Conservation (phyloP, 2,329 filamentous ascomycete genomes). For the Calonectria henricotiae region DNA sequence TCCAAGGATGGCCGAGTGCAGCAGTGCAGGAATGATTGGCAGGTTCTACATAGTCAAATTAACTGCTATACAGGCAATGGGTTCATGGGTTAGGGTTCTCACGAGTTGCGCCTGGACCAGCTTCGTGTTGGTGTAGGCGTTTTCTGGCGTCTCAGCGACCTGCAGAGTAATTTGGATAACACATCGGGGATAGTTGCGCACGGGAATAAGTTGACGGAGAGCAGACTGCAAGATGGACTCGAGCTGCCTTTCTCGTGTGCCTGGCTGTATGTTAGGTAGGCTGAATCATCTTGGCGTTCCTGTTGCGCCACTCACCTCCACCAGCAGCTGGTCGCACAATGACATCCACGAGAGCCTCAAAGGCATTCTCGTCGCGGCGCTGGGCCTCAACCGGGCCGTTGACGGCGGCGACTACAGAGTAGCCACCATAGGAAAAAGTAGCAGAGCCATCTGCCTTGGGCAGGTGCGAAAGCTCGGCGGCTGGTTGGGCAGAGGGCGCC, state of each 20-base stretch:
- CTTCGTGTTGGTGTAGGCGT: conserved; percentile 76
- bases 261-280: conserved; percentile 59
- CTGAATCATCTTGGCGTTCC: conserved; percentile 15
- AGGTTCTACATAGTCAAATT: conserved; percentile 73
- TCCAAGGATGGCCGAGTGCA: conserved; percentile 85
- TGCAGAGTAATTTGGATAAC: conserved; percentile 89
- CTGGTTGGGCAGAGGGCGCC: conserved; percentile 66
- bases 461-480: conserved; percentile 72
- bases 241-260: conserved; percentile 84
- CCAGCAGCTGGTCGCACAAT: conserved; percentile 89
- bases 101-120: conserved; percentile 75
- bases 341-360: conserved; percentile 92
- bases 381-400: conserved; percentile 95
- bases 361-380: conserved; percentile 90
- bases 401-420: conserved; percentile 86
- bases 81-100: conserved; percentile 52
- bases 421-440: conserved; percentile 82
- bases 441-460: conserved; percentile 86
- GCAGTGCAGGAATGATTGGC: conserved; percentile 83
- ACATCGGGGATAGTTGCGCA: conserved; percentile 82
- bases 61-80: conserved; percentile 29
- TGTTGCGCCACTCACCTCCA: conserved; percentile 72
- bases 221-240: conserved; percentile 83
- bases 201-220: conserved; percentile 81
- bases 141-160: conserved; percentile 78